Evolutionary conservation across 768 basidiomycete species (phyloP).

Genomic region (Lenzites betulinus): DNA sequence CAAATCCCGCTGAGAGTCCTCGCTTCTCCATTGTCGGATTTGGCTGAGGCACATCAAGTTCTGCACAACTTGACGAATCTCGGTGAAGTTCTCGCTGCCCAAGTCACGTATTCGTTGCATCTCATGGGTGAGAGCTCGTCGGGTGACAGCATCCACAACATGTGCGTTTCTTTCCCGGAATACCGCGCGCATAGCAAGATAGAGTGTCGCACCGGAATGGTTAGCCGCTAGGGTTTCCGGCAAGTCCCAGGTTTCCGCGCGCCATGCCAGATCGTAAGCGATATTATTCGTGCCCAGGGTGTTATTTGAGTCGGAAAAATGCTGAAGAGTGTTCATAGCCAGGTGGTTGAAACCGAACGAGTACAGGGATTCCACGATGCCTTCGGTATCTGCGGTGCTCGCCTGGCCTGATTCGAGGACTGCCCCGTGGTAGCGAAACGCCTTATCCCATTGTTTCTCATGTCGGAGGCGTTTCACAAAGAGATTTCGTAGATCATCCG

Average conservation of each 20-base stretch:
- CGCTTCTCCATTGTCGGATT: conserved; percentile 61
- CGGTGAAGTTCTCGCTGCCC: conserved; percentile 78
- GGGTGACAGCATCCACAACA: conserved; percentile 50
- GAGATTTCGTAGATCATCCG: conserved; percentile 73
- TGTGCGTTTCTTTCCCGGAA: conserved; percentile 70
- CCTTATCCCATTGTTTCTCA: conserved; percentile 90
- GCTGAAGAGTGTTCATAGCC: conserved; percentile 59
- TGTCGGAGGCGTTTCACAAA: conserved; percentile 88
- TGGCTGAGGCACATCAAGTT: conserved; percentile 85
- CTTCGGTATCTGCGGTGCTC: conserved; percentile 50
- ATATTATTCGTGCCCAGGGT: conserved; percentile 36
- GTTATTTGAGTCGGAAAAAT: not conserved
- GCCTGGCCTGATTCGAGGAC: conserved; percentile 62
- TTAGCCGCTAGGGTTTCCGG: conserved; percentile 56
- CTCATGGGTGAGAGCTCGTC: conserved; percentile 56
- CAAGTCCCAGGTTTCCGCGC: conserved; percentile 94
- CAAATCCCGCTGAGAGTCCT: conserved; percentile 37
- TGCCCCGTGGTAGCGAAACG: conserved; percentile 89
- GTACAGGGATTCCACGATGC: conserved; percentile 79
- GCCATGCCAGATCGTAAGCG: conserved; percentile 85
- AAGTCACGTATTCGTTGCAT: conserved; percentile 63
- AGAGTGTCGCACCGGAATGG: conserved; percentile 62
- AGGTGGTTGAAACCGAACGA: conserved; percentile 88
- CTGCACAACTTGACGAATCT: conserved; percentile 67
- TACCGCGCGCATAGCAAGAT: conserved; percentile 77